These are phyloP conservation scores for Bryoerythrophyllum caledonicum DNA, from an alignment of 225 moss, liverwort and hornwort species.

Conservation along the genomic window DNA sequence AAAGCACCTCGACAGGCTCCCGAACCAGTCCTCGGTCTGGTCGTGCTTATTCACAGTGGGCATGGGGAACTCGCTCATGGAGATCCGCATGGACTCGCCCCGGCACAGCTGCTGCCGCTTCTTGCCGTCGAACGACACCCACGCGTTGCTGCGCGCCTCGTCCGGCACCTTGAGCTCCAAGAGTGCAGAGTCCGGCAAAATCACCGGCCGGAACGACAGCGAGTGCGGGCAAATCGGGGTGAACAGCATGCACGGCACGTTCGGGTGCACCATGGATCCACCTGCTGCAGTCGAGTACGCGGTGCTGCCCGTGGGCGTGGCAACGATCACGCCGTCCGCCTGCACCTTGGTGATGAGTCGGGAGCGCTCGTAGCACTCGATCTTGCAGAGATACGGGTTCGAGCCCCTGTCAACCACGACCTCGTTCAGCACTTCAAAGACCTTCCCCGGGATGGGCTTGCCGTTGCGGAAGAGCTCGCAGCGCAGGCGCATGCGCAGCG, in stretches of 20 bases:
- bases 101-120: constrained; percentile 81
- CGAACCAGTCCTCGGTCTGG: constrained; percentile 96
- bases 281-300: constrained; percentile 61
- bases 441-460: constrained; percentile 77
- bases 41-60: constrained; percentile 94
- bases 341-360: constrained; percentile 96
- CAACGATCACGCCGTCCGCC: constrained; percentile 93
- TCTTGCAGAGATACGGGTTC: constrained; percentile 92
- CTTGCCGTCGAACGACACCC: constrained; percentile 96
- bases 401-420: constrained; percentile 95
- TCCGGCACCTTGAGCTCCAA: constrained; percentile 87
- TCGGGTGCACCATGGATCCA: constrained; percentile 96
- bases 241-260: constrained; percentile 95
- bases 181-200: constrained; percentile 84
- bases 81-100: constrained; percentile 82
- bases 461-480: constrained; percentile 87
- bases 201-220: constrained; percentile 87
- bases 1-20: constrained; percentile 81
- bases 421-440: constrained; percentile 94
- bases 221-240: constrained; percentile 98
- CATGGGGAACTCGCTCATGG: constrained; percentile 92
- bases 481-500: constrained; percentile 86
- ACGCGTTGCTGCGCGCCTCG: constrained; percentile 84
- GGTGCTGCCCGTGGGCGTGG: constrained; percentile 80
- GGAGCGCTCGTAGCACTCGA: constrained; percentile 92